A percentile compares a stretch with the other conserved stretches of the same genome.
phyloP scores from a whole-genome alignment of 495 filamentous ascomycete species.

The Aspergillus cristatus region DNA sequence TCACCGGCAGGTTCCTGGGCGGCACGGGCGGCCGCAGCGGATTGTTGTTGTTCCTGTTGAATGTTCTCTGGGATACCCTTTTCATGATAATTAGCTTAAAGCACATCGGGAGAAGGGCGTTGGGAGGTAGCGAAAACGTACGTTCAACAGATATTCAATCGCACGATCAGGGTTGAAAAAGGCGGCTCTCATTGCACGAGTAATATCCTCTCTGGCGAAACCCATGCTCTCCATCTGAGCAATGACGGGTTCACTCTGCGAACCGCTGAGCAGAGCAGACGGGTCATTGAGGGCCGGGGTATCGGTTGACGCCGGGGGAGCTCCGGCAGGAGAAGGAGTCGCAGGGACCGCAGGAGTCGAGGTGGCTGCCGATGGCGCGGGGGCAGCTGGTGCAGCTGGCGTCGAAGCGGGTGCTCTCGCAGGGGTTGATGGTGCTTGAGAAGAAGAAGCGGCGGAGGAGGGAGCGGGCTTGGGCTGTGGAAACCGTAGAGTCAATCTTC shows the following conservation, averaged over 20 bases:
- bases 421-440: constrained; percentile 51
- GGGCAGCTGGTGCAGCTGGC: constrained; percentile 55
- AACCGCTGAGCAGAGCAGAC: constrained; percentile 74
- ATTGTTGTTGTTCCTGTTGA: constrained; percentile 56
- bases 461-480: constrained; percentile 57
- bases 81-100: constrained; percentile 7
- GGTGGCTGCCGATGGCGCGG: constrained; percentile 56
- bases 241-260: constrained; percentile 74
- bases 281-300: constrained; percentile 55
- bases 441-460: constrained; percentile 44
- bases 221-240: constrained; percentile 97
- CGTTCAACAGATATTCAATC: constrained; percentile 86
- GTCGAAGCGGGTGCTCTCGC: constrained; percentile 36
- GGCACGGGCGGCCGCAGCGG: constrained; percentile 29
- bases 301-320: constrained; percentile 31
- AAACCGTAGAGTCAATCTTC: no score
- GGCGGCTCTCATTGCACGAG: constrained; percentile 88
- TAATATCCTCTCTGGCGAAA: constrained; percentile 76
- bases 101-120: no score
- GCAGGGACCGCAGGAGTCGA: constrained; percentile 50
- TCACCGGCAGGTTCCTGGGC: constrained; percentile 27
- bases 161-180: constrained; percentile 96
- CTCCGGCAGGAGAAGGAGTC: constrained; percentile 62
- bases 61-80: constrained; percentile 86
- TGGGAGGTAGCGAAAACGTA: no score